Evolutionary conservation across 768 basidiomycete genomes (phyloP), one percentile per base, ranked within the genome.

Genomic region (Lactarius indigo): DNA sequence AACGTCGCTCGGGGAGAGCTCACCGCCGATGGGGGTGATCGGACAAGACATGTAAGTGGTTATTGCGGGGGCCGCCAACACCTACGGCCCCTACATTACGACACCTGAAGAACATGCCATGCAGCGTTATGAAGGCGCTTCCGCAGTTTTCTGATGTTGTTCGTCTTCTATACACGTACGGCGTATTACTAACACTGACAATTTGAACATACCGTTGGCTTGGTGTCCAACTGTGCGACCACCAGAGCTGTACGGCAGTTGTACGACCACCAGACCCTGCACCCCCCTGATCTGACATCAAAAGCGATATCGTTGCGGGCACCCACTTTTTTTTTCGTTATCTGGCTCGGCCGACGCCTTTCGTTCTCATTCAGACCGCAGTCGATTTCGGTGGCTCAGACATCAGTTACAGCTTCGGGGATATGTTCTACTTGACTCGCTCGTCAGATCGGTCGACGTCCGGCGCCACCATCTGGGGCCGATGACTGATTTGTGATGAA

Each of bases 81-180:
- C 89, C 6, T 92, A 92, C 72, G 84, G 79, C 0, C 90, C 91
- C 76, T 90, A 91, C 73, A 80, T 91, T 60, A 78, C 89, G 2
- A 91, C 89, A 33, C 80, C 78, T 12, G 89, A 92, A 75, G 90
- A 91, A 75, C 92, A 90, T 73, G 76, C 80, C 28, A 76, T 89
- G 17, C 91, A 92, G 75, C 82, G 91, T 59, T 91, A 91, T 70
- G 91, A 92, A 76, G 91, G 90, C 59, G 90, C 89, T 1, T 91
- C 90, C 54, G 92, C 89, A 10, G 80, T 92, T 55, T 92, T 85
- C 75, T 91, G 91, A 44, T 85, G 81, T 65, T 83, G 91, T 91
- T 69, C 74, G 87, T 80, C 5, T n/a, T 23, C 56, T 28, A 54
- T 61, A 35, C 26, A 57, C 74, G 66, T 47, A 23, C 55, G 47